phyloP scores from a whole-genome alignment of 2,329 filamentous ascomycete species.

The Microthyrium microscopicum region DNA sequence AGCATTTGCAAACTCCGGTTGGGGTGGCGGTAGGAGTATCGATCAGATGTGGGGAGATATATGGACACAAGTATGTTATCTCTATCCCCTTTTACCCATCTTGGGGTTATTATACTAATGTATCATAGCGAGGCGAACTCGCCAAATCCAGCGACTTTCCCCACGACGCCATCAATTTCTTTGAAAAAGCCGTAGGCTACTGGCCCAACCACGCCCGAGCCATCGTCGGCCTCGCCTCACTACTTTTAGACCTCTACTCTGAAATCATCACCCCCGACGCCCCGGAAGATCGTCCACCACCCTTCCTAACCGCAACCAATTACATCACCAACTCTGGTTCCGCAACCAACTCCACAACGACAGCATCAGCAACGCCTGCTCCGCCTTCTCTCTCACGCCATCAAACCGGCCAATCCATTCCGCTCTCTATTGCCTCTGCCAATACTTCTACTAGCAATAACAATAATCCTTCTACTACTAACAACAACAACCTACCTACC shows the following conservation, averaged over 20 bases:
- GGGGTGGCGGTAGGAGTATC: slow-evolving; percentile 66
- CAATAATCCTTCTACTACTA: neutral
- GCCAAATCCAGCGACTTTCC: slow-evolving; percentile 43
- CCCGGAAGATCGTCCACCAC: slow-evolving; percentile 25
- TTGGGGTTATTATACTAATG: slow-evolving; percentile 11
- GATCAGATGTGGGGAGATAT: slow-evolving; percentile 78
- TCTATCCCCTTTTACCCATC: neutral
- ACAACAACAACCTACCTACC: neutral
- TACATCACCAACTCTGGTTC: slow-evolving; percentile 6
- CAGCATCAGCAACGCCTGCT: neutral
- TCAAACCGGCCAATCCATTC: neutral
- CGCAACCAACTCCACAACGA: neutral
- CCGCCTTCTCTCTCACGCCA: slow-evolving; percentile 1
- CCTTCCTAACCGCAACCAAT: slow-evolving; percentile 9
- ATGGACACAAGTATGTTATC: slow-evolving; percentile 52
- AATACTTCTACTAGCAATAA: neutral
- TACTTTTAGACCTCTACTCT: slow-evolving; percentile 73
- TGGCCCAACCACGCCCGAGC: slow-evolving; percentile 64
- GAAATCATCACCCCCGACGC: slow-evolving; percentile 44
- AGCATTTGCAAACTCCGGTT: slow-evolving; percentile 47
- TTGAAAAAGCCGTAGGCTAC: slow-evolving; percentile 67
- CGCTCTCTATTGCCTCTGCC: neutral
- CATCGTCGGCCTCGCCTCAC: slow-evolving; percentile 66
- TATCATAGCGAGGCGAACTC: slow-evolving; percentile 46
- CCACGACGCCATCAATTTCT: slow-evolving; percentile 56